These are phyloP conservation scores for Cutaneotrichosporon cavernicola DNA, from an alignment of 1,284 basidiomycete genomes.

Conservation along the genomic window DNA sequence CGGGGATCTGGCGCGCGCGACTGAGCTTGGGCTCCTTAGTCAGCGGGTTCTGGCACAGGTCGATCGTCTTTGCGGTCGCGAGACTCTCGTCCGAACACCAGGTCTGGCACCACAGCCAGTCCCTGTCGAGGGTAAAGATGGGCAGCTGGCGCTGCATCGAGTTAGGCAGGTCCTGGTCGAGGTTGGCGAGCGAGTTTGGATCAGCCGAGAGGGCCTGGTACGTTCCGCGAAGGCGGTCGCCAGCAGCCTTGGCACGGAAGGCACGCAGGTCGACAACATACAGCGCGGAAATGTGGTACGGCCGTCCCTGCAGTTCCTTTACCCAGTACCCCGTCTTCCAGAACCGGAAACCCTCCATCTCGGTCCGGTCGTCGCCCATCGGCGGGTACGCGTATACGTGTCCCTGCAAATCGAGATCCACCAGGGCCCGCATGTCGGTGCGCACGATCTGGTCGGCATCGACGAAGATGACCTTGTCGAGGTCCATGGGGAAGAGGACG, in stretches of 20 bases:
- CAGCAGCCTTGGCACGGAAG: slow-evolving; percentile 70
- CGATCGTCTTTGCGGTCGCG: slow-evolving; percentile 62
- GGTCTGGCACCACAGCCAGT: slow-evolving; percentile 81
- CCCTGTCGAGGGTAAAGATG: slow-evolving; percentile 80
- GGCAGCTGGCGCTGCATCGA: slow-evolving; percentile 83
- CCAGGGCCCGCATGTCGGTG: slow-evolving; percentile 87
- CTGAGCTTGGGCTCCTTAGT: slow-evolving; percentile 97
- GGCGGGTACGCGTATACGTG: slow-evolving; percentile 93
- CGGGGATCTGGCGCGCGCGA: slow-evolving; percentile 89
- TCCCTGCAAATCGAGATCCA: slow-evolving; percentile 84
- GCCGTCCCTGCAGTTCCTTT: slow-evolving; percentile 72
- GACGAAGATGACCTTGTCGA: slow-evolving; percentile 98
- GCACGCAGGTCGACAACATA: slow-evolving; percentile 95
- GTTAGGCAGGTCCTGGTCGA: slow-evolving; percentile 96
- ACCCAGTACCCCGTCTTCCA: slow-evolving; percentile 97
- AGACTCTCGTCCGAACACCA: slow-evolving; percentile 57
- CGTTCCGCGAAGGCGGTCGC: slow-evolving; percentile 81
- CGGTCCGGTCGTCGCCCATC: slow-evolving; percentile 91
- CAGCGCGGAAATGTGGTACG: slow-evolving; percentile 85
- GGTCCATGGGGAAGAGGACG: slow-evolving; percentile 95
- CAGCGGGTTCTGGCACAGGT: slow-evolving; percentile 87
- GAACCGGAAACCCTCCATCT: slow-evolving; percentile 97
- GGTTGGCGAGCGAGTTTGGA: slow-evolving; percentile 86
- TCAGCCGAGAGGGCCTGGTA: slow-evolving; percentile 93
- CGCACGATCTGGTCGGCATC: slow-evolving; percentile 97